Evolutionary conservation across 306 rosid genomes (phyloP), one percentile per base, ranked within the genome.

Genomic region (Dalbergia cultrata): DNA sequence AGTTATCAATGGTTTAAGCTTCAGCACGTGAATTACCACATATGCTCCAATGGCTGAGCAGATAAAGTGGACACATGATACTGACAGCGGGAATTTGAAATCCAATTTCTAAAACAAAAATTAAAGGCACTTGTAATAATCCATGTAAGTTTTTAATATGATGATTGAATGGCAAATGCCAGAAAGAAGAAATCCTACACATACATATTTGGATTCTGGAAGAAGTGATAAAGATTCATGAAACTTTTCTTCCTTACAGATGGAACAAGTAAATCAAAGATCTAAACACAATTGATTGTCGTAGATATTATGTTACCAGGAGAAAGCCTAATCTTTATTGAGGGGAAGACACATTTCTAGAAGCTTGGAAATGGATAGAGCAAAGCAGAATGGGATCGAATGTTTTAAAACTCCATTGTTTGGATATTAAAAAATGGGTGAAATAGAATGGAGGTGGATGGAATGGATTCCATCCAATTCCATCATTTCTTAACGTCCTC

Each of bases 61-160:
- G 85, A 95, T 93, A 84, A 95, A 95, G 86, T 95, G 99, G 82
- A 95, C 84, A 66, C 94, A 87, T 4, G 99, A 95, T 18, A 95
- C 96, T 4, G 99, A 83, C 1, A 95, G 82, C 68, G 99, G 99
- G 83, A 95, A 95, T 94, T 93, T 95, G 81, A 95, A 95, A 83
- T 95, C 99, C 90, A 95, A 86, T 88, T 95, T 95, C 99, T 95
- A 6, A 74, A 49, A 79, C 31, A 26, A 75, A 18, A 50, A 72
- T 9, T n/a, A 39, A 35, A 49, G 53, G 53, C 47, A 76, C 45
- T 59, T 14, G 50, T 64, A 7, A 26, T 34, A 58, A 72, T 53
- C 13, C 66, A 60, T 31, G 65, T 26, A 66, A 69, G 19, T 50
- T 49, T 61, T 65, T 70, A 39, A 78, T 41, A 31, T 59, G 80